Evolutionary conservation across 805 yeast genomes (phyloP), one percentile per base, ranked within the genome.

Genomic region (Candida wancherniae): DNA sequence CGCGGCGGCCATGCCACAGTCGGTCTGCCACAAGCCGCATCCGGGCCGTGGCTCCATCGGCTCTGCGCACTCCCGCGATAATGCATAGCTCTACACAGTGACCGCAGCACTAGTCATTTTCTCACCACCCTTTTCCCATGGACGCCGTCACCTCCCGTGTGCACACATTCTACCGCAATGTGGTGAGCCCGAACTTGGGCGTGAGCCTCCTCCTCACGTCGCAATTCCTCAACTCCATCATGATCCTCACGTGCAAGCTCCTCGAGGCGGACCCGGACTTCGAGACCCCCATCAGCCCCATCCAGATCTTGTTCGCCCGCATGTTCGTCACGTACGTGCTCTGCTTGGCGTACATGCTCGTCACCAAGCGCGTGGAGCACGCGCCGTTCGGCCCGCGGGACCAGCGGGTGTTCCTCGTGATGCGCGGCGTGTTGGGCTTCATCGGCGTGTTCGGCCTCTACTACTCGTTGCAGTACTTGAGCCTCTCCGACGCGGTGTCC

Each of bases 371-470:
- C 4, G 75, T 77, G 7, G 74, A 72, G 1, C 69, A 76, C 37
- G 80, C 75, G 9, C 81, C 90, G 3, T 70, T 77, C 40, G 96
- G 96, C 0, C 84, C 86, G 1, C 66, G 57, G 9, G 72, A 67
- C 2, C 51, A 75, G 22, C 61, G 95, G 9, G 47, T 53, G 29
- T 63, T 73, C 45, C 58, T 86, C 36, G 50, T 74, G 0, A 26
- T 72, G 4, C 64, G 96, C 38, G 95, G 95, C 0, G 28, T 69
- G 1, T 66, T 76, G 10, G 97, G 97, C 5, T 53, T 62, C 45
- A 53, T 81, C 35, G 94, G 95, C 3, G 94, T 86, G 5, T 80
- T 80, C 48, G 80, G 90, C 4, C 63, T 83, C 50, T 87, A 84
- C 54, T 84, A 67, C 51, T 75, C 94, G 1, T 60, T 87, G 41